Conservation (phyloP, 768 basidiomycete species). For the Panaeolus papilionaceus region DNA sequence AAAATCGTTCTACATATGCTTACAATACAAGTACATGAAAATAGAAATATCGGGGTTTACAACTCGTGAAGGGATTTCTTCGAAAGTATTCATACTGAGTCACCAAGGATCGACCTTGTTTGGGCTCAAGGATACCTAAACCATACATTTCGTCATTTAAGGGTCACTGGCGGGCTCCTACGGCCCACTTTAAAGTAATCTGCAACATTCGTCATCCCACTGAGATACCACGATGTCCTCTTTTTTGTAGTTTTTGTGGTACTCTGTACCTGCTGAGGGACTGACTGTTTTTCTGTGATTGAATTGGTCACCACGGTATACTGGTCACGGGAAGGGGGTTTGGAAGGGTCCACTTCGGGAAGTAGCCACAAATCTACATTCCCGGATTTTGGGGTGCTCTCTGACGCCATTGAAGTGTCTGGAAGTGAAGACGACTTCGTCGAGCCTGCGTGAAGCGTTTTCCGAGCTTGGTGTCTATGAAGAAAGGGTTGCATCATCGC, state of each 20-base stretch:
- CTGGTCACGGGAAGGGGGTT: neutral
- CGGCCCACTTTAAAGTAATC: neutral
- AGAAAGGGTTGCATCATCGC: conserved; percentile 6
- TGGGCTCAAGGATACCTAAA: conserved; percentile 2
- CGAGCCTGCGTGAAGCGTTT: neutral
- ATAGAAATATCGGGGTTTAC: neutral
- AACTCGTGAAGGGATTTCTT: neutral
- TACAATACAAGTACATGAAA: neutral
- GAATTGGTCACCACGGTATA: neutral
- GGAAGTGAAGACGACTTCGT: neutral
- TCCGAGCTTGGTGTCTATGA: neutral
- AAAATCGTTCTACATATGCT: too few species aligned
- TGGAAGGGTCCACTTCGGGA: conserved; percentile 1
- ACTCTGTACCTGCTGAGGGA: neutral
- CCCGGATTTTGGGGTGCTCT: neutral
- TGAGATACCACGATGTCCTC: neutral
- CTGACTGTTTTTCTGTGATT: neutral
- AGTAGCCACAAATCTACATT: neutral
- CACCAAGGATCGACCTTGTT: neutral
- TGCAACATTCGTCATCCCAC: neutral
- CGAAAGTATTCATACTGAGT: neutral
- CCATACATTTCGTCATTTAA: neutral
- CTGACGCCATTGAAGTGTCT: neutral
- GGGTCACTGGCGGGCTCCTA: neutral
- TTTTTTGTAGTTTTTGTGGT: neutral